Evolutionary conservation across 495 filamentous ascomycete genomes (phyloP).

Genomic region (Amphirosellinia nigrospora): DNA sequence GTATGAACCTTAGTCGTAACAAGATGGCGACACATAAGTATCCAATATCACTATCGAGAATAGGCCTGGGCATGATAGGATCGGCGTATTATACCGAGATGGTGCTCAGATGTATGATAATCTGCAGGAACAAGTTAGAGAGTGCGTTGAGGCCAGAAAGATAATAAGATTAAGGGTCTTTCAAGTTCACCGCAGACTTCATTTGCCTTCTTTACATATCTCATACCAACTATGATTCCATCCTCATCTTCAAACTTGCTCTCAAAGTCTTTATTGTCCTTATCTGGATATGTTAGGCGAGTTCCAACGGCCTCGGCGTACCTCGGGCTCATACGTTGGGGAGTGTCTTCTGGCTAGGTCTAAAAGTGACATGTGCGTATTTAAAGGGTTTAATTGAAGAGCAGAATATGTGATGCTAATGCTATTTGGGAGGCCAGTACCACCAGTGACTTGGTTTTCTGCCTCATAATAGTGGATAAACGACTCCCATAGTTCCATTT

Average conservation of each 20-base stretch:
- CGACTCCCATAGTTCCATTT: constrained; percentile 63
- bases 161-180: neutral
- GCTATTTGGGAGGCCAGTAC: neutral
- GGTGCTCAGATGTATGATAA: neutral
- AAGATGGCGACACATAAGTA: neutral
- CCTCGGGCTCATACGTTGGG: constrained; percentile 51
- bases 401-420: neutral
- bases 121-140: neutral
- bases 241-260: constrained; percentile 57
- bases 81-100: neutral
- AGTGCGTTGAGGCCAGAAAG: neutral
- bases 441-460: neutral
- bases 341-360: constrained; percentile 43
- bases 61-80: neutral
- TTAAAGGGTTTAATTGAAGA: neutral
- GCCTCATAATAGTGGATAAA: constrained; percentile 41
- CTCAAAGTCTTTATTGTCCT: constrained; percentile 52
- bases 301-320: constrained; percentile 55
- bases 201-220: constrained; percentile 56
- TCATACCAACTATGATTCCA: constrained; percentile 55
- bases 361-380: constrained; percentile 40
- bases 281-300: constrained; percentile 62
- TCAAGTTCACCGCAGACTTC: no score
- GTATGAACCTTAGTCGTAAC: neutral
- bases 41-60: neutral